Evolutionary conservation across 2,329 filamentous ascomycete species (phyloP).

Genomic region (Aspergillus cejpii): DNA sequence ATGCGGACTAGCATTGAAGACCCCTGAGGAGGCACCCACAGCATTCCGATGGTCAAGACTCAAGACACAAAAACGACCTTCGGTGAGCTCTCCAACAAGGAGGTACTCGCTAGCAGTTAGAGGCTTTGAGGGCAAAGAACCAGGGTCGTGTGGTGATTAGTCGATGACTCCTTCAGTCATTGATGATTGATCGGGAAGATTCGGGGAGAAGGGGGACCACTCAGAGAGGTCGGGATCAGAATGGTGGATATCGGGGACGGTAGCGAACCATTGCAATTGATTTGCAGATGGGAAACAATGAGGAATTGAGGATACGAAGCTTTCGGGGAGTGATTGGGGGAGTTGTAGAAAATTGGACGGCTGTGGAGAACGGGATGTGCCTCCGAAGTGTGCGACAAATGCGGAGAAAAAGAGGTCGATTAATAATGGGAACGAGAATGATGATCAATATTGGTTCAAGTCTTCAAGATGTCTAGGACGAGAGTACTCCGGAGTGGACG

Average conservation of each 20-base stretch:
- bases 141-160: conserved; percentile 11
- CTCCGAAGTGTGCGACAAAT: conserved; percentile 18
- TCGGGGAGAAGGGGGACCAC: conserved; percentile 19
- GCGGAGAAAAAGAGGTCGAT: conserved; percentile 15
- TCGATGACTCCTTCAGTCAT: conserved; percentile 12
- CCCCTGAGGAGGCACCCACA: conserved; percentile 30
- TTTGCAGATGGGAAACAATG: conserved; percentile 7
- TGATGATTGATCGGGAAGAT: conserved; percentile 21
- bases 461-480: too few relatives aligned
- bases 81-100: conserved; percentile 16
- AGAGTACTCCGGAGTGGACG: too few relatives aligned
- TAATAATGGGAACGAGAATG: conserved; percentile 1
- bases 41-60: conserved; percentile 53
- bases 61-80: conserved; percentile 1
- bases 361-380: conserved; percentile 19
- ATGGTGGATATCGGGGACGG: conserved; percentile 20
- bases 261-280: conserved; percentile 18
- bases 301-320: conserved; percentile 16
- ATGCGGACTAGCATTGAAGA: conserved; percentile 26
- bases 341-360: conserved; percentile 3
- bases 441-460: not conserved
- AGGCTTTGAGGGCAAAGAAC: conserved; percentile 13
- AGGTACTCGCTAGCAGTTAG: conserved; percentile 1
- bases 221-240: conserved; percentile 16
- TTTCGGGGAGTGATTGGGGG: conserved; percentile 14